Evolutionary conservation across 2,329 filamentous ascomycete species (phyloP).

Genomic region (Diaporthe batatas): DNA sequence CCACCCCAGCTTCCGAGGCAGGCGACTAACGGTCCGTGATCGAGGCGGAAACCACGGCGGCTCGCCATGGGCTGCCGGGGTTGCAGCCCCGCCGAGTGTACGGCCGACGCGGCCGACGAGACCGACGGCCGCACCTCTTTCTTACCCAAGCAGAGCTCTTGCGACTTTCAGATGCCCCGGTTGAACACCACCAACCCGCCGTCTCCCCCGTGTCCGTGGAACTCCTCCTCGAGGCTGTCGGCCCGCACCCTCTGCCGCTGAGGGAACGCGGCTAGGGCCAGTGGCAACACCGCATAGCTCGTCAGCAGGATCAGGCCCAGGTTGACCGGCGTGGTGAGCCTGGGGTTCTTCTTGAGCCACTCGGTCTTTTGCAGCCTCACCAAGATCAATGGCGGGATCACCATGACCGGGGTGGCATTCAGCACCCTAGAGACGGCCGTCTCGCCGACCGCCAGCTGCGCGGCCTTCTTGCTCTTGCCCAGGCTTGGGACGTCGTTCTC

Average conservation of each 20-base stretch:
- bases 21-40: slow-evolving; percentile 10
- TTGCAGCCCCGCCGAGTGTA: not conserved
- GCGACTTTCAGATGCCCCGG: slow-evolving; percentile 78
- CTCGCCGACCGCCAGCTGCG: slow-evolving; percentile 89
- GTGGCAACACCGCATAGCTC: slow-evolving; percentile 87
- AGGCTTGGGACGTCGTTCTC: slow-evolving; percentile 78
- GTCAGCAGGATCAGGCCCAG: slow-evolving; percentile 88
- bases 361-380: slow-evolving; percentile 85
- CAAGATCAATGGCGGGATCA: slow-evolving; percentile 87
- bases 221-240: slow-evolving; percentile 84
- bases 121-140: not conserved
- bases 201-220: slow-evolving; percentile 83
- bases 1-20: slow-evolving; percentile 24
- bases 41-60: not conserved
- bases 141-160: not conserved
- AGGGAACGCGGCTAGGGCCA: slow-evolving; percentile 92
- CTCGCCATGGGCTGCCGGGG: slow-evolving; percentile 1
- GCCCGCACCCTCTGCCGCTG: slow-evolving; percentile 88
- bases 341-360: slow-evolving; percentile 84
- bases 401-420: slow-evolving; percentile 98
- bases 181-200: slow-evolving; percentile 95
- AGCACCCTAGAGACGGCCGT: slow-evolving; percentile 92
- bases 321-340: slow-evolving; percentile 85
- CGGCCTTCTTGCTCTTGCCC: slow-evolving; percentile 89
- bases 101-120: slow-evolving; percentile 10